Conservation (phyloP, 2,329 filamentous ascomycete genomes). For the Chalaropsis thielavioides region DNA sequence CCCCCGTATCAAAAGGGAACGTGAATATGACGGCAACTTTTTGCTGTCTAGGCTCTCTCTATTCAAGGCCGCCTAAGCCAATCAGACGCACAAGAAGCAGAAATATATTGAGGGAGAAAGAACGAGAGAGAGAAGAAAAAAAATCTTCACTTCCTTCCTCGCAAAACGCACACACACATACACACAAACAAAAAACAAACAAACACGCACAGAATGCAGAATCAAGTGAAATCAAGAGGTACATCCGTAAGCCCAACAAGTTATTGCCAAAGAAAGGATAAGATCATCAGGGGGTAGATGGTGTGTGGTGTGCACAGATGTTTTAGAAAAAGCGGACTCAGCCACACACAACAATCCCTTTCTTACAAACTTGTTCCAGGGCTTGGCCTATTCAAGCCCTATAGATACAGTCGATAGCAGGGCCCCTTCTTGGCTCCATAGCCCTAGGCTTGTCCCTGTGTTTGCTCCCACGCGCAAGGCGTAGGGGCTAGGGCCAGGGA, state of each 20-base stretch:
- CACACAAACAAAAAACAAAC: neutral
- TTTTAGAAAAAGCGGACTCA: neutral
- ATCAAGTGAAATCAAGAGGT: neutral
- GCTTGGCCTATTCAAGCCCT: neutral
- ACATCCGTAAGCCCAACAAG: neutral
- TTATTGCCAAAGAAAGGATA: neutral
- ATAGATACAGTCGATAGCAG: neutral
- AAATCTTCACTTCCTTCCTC: neutral
- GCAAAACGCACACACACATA: neutral
- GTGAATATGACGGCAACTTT: too few relatives aligned
- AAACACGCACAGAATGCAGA: neutral
- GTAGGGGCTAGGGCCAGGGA: too few relatives aligned
- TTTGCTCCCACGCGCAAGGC: too few relatives aligned
- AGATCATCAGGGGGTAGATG: constrained; percentile 3
- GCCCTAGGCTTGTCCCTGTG: neutral
- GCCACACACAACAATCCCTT: neutral
- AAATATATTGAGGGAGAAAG: neutral
- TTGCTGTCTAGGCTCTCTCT: too few relatives aligned
- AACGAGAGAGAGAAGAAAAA: neutral
- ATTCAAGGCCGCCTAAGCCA: too few relatives aligned
- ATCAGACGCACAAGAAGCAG: too few relatives aligned
- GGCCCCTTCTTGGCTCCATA: neutral
- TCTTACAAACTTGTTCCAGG: neutral
- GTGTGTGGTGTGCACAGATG: neutral
- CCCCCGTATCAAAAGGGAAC: too few relatives aligned